Evolutionary conservation across 2,329 filamentous ascomycete species (phyloP).

Genomic region (Tetracladium maxilliforme): DNA sequence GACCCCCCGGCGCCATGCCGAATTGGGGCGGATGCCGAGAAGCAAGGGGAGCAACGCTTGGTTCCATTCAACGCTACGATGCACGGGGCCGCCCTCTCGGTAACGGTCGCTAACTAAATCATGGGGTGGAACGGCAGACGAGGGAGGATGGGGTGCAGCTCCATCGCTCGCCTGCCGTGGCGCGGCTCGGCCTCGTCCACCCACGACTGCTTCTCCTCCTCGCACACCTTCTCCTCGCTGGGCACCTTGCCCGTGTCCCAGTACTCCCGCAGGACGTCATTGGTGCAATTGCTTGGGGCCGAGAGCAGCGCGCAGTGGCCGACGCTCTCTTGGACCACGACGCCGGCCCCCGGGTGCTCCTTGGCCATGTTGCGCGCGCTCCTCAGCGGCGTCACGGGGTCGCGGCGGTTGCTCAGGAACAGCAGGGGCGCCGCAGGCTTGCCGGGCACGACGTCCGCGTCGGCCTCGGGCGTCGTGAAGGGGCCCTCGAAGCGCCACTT

Average conservation of each 20-base stretch:
- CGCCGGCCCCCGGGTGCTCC: constrained; percentile 4
- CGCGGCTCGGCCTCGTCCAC: no score
- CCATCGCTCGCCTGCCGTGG: no score
- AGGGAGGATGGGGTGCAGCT: no score
- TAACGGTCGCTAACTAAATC: no score
- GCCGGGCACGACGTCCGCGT: constrained; percentile 12
- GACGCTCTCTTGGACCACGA: constrained; percentile 4
- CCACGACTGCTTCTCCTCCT: no score
- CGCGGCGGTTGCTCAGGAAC: constrained; percentile 24
- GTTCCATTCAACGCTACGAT: no score
- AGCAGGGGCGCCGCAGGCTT: constrained; percentile 25
- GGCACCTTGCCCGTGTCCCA: constrained; percentile 4
- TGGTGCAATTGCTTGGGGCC: constrained; percentile 7
- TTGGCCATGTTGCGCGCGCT: constrained; percentile 21
- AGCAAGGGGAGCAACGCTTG: no score
- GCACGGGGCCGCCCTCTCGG: no score
- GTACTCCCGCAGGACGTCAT: constrained; percentile 4
- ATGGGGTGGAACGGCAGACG: no score
- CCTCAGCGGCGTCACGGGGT: constrained; percentile 29
- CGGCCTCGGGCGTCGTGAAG: constrained; percentile 5
- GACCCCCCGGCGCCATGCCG: no score
- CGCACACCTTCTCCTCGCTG: constrained; percentile 1
- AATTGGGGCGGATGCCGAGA: no score
- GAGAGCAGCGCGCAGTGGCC: constrained; percentile 4
- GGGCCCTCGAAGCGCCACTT: constrained; percentile 23